Evolutionary conservation across 1,284 basidiomycete genomes (phyloP).

Genomic region (Malassezia nana): DNA sequence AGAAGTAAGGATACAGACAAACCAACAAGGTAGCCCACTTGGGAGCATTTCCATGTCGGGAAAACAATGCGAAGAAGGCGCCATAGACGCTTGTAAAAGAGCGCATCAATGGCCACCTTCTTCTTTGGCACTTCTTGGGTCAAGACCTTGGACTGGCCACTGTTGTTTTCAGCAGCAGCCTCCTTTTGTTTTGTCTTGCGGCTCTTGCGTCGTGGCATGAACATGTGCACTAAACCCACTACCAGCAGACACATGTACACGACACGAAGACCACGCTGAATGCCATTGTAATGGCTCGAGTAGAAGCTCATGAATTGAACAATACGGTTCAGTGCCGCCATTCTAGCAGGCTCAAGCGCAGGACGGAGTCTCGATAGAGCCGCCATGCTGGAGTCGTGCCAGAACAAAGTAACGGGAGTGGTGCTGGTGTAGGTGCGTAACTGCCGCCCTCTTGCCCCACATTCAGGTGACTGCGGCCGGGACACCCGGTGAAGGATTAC

Average conservation of each 20-base stretch:
- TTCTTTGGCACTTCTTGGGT: neutral
- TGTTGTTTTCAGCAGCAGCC: neutral
- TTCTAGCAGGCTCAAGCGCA: conserved; percentile 29
- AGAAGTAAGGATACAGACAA: conserved; percentile 80
- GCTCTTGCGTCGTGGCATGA: conserved; percentile 22
- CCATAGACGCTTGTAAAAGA: conserved; percentile 74
- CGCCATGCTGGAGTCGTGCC: conserved; percentile 23
- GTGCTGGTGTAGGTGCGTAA: neutral
- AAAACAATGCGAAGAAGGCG: conserved; percentile 77
- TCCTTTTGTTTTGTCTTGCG: neutral
- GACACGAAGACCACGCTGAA: conserved; percentile 32
- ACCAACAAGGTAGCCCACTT: conserved; percentile 72
- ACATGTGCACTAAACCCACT: conserved; percentile 22
- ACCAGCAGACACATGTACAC: conserved; percentile 33
- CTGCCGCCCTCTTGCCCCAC: neutral
- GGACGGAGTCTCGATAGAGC: conserved; percentile 33
- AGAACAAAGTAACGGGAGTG: neutral
- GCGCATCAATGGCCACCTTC: conserved; percentile 63
- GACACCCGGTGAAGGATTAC: neutral
- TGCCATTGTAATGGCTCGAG: conserved; percentile 30
- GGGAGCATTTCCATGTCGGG: conserved; percentile 70
- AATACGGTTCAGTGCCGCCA: conserved; percentile 28
- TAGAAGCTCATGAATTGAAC: conserved; percentile 30
- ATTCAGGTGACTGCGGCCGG: neutral
- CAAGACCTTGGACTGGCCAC: neutral